phyloP scores from a whole-genome alignment of 2,329 filamentous ascomycete species.

The Aspergillus puulaauensis region DNA sequence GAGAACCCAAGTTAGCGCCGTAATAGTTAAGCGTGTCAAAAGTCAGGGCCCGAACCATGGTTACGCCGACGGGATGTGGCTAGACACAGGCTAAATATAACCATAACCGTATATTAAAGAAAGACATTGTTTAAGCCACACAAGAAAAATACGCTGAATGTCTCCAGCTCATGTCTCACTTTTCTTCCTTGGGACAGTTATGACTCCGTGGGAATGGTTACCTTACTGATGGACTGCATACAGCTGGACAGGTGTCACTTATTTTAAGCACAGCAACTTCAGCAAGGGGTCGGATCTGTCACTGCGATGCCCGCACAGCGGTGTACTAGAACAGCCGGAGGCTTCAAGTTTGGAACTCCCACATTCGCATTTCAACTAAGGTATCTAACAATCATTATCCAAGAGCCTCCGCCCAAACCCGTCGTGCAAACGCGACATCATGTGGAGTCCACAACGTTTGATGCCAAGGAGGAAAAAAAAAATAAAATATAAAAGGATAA shows the following conservation, averaged over 20 bases:
- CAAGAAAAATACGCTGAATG: not conserved
- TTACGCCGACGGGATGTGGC: not conserved
- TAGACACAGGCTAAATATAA: not conserved
- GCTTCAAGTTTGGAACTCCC: not conserved
- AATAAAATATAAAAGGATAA: not conserved
- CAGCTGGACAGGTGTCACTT: not conserved
- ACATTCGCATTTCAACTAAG: not conserved
- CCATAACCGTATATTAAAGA: not conserved
- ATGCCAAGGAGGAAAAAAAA: not conserved
- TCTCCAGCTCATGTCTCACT: not conserved
- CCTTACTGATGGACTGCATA: not conserved
- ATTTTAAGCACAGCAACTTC: not conserved
- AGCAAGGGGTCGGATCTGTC: not conserved
- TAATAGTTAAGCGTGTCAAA: not conserved
- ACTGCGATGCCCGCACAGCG: not conserved
- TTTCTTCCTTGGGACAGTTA: not conserved
- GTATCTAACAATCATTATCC: conserved; percentile 9
- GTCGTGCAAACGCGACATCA: conserved; percentile 2
- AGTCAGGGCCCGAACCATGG: not conserved
- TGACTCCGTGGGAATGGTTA: too few species aligned
- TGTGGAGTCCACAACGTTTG: conserved; percentile 4
- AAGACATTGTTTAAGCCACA: not conserved
- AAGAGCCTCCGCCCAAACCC: not conserved
- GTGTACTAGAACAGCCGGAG: not conserved
- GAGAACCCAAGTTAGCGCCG: not conserved